These are phyloP conservation scores for Cnidoscolus chayamansa DNA, from an alignment of 441 rosid genomes.

Conservation along the genomic window DNA sequence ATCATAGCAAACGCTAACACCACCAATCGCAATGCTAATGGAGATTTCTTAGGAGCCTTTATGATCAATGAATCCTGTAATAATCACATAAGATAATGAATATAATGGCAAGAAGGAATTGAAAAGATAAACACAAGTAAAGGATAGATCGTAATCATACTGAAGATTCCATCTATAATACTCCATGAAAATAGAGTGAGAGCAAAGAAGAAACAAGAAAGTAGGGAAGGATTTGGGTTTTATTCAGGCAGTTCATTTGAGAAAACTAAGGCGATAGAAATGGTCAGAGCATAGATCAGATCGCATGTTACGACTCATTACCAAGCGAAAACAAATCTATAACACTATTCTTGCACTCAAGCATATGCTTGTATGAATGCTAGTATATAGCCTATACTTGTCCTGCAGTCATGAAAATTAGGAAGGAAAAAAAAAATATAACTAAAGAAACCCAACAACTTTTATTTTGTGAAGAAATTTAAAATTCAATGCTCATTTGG, in stretches of 20 bases:
- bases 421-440: no score
- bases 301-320: no score
- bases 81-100: slow-evolving; percentile 4
- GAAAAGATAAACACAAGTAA: not conserved
- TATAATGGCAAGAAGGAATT: not conserved
- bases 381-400: no score
- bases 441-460: no score
- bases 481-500: not conserved
- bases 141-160: slow-evolving; percentile 5
- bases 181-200: slow-evolving; percentile 26
- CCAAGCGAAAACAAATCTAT: no score
- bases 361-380: no score
- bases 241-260: slow-evolving; percentile 12
- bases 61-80: slow-evolving; percentile 36
- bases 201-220: not conserved
- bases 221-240: slow-evolving; percentile 8
- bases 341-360: no score
- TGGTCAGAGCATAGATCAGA: slow-evolving; percentile 20
- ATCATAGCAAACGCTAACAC: slow-evolving; percentile 39
- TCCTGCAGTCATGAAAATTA: no score
- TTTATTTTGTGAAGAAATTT: no score
- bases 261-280: slow-evolving; percentile 37
- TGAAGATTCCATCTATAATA: slow-evolving; percentile 31
- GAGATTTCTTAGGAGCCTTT: slow-evolving; percentile 47
- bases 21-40: slow-evolving; percentile 28